Evolutionary conservation across 106 monocot genomes (phyloP).

Genomic region (Allium fistulosum): DNA sequence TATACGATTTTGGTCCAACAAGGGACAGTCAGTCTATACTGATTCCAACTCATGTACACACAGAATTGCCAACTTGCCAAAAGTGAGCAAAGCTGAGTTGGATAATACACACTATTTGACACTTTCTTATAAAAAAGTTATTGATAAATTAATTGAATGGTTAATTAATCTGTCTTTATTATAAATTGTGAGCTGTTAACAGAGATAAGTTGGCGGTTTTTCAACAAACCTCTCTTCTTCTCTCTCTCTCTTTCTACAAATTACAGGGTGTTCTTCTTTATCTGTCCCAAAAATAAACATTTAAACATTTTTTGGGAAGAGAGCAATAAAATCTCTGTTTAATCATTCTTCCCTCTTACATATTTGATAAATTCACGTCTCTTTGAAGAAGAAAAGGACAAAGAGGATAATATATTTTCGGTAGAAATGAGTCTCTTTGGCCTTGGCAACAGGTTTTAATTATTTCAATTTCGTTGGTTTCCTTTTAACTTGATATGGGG

Average conservation of each 20-base stretch:
- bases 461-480: too few species aligned
- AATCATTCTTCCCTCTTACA: background rate
- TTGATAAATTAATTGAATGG: too few species aligned
- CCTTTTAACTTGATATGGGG: too few species aligned
- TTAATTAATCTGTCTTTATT: slow-evolving; percentile 1
- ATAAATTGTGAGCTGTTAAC: slow-evolving; percentile 5
- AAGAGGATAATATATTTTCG: background rate
- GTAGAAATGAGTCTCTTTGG: slow-evolving; percentile 10
- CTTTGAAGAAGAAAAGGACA: background rate
- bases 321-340: slow-evolving; percentile 6
- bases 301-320: background rate
- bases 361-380: background rate
- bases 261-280: slow-evolving; percentile 9
- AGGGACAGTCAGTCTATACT: too few species aligned
- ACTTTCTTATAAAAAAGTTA: too few species aligned
- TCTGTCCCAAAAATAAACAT: slow-evolving; percentile 1
- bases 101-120: too few species aligned
- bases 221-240: background rate
- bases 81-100: too few species aligned
- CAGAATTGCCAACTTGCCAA: too few species aligned
- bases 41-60: too few species aligned
- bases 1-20: too few species aligned
- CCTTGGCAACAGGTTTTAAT: slow-evolving; percentile 4
- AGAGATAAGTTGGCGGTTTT: slow-evolving; percentile 4
- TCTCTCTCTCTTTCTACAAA: slow-evolving; percentile 5